These are phyloP conservation scores for Yamadazyma buinensis DNA, from an alignment of 1,139 yeast genomes.

Conservation along the genomic window DNA sequence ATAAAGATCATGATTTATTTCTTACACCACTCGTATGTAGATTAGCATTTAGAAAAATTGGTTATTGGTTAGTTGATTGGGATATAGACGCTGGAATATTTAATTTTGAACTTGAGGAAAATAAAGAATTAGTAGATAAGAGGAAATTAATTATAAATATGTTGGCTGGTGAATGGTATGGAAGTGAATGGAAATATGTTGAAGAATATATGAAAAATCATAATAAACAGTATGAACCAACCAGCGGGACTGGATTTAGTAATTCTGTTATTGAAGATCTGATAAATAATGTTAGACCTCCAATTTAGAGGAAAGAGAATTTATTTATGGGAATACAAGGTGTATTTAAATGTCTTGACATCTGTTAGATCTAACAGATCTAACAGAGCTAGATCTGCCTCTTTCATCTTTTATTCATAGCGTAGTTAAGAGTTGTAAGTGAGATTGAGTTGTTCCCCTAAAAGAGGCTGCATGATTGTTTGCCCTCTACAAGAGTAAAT, in stretches of 20 bases:
- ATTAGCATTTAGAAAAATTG: slow-evolving; percentile 40
- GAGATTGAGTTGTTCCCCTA: no score
- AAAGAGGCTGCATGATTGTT: no score
- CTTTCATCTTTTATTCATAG: no score
- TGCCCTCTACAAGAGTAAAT: no score
- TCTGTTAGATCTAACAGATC: no score
- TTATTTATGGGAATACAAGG: no score
- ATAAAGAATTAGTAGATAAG: slow-evolving; percentile 15
- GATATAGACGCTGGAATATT: slow-evolving; percentile 23
- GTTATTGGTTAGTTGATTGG: slow-evolving; percentile 48
- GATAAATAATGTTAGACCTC: slow-evolving; percentile 34
- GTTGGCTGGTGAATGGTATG: slow-evolving; percentile 48
- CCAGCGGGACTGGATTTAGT: slow-evolving; percentile 30
- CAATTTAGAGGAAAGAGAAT: slow-evolving; percentile 27
- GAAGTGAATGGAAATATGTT: slow-evolving; percentile 39
- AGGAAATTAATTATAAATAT: slow-evolving; percentile 25
- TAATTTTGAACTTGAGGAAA: slow-evolving; percentile 1
- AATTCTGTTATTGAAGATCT: slow-evolving; percentile 40
- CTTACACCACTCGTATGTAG: slow-evolving; percentile 41
- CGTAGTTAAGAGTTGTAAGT: no score
- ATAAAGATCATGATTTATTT: slow-evolving; percentile 14
- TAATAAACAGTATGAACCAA: slow-evolving; percentile 16
- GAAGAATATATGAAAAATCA: slow-evolving; percentile 25
- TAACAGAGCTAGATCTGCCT: no score
- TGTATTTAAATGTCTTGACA: no score